Evolutionary conservation across 495 filamentous ascomycete species (phyloP).

Genomic region (Talaromyces nanjingensis): DNA sequence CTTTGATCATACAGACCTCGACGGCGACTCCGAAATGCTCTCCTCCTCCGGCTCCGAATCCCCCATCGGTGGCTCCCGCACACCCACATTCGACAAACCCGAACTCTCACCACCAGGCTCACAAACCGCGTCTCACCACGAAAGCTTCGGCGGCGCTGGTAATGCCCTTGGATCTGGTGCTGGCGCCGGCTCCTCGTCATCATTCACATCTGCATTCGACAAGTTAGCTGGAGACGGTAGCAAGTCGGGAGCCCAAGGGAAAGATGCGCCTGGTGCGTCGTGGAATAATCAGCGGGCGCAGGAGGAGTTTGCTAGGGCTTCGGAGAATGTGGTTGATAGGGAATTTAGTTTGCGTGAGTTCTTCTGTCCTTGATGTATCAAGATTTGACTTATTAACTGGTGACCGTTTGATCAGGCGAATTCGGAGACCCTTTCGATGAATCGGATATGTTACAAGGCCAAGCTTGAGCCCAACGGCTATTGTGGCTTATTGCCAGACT

Average conservation of each 20-base stretch:
- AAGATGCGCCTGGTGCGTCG: slow-evolving; percentile 39
- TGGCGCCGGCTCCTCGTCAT: neutral
- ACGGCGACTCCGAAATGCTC: slow-evolving; percentile 54
- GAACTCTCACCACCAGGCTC: slow-evolving; percentile 52
- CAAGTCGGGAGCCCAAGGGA: slow-evolving; percentile 11
- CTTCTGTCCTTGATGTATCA: neutral
- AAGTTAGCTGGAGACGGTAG: slow-evolving; percentile 15
- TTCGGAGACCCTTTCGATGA: slow-evolving; percentile 58
- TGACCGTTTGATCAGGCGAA: slow-evolving; percentile 26
- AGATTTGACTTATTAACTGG: neutral
- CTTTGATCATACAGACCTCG: slow-evolving; percentile 29
- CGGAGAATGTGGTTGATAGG: slow-evolving; percentile 41
- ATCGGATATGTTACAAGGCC: slow-evolving; percentile 50
- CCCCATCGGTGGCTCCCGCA: slow-evolving; percentile 23
- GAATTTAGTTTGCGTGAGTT: slow-evolving; percentile 40
- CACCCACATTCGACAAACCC: slow-evolving; percentile 24
- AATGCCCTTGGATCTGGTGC: slow-evolving; percentile 15
- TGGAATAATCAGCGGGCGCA: slow-evolving; percentile 55
- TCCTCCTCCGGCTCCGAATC: slow-evolving; percentile 39
- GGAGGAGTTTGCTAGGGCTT: slow-evolving; percentile 52
- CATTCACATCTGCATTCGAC: slow-evolving; percentile 7
- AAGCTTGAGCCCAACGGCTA: neutral
- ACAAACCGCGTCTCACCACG: slow-evolving; percentile 23
- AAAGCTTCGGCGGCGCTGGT: slow-evolving; percentile 13
- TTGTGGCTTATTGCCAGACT: slow-evolving; percentile 1